Conservation (phyloP, 1,284 basidiomycete genomes). For the Cryptococcus sp. region DNA sequence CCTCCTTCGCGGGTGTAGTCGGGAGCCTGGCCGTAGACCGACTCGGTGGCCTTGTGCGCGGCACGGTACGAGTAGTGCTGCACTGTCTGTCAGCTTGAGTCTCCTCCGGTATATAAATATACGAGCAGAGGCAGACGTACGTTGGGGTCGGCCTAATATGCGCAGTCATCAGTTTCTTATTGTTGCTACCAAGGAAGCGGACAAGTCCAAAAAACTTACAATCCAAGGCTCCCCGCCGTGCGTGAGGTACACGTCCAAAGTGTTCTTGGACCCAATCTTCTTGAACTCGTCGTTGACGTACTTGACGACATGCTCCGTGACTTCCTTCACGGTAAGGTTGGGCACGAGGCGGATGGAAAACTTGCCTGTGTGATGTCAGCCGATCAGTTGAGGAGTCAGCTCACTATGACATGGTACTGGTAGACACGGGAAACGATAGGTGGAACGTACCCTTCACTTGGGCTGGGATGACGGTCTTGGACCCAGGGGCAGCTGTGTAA, state of each 20-base stretch:
- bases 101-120: not conserved
- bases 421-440: not conserved
- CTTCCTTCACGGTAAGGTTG: conserved; percentile 70
- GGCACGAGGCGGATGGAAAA: conserved; percentile 87
- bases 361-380: conserved; percentile 61
- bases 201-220: conserved; percentile 24
- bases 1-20: conserved; percentile 88
- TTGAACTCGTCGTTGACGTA: conserved; percentile 77
- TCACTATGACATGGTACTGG: not conserved
- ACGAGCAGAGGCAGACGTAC: not conserved
- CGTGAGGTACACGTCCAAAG: conserved; percentile 61
- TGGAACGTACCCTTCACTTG: conserved; percentile 65
- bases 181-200: not conserved
- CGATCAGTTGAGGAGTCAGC: too few relatives aligned
- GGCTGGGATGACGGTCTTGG: conserved; percentile 93
- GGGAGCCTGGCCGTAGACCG: conserved; percentile 74
- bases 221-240: conserved; percentile 92
- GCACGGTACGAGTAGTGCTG: conserved; percentile 93
- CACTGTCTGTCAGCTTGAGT: not conserved
- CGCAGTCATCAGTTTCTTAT: not conserved
- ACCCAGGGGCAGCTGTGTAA: conserved; percentile 60
- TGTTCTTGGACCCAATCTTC: conserved; percentile 81
- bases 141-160: not conserved
- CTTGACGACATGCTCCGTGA: conserved; percentile 67
- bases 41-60: conserved; percentile 69